These are phyloP conservation scores for Simplicillium aogashimaense DNA, from an alignment of 2,329 filamentous ascomycete genomes.

Conservation along the genomic window DNA sequence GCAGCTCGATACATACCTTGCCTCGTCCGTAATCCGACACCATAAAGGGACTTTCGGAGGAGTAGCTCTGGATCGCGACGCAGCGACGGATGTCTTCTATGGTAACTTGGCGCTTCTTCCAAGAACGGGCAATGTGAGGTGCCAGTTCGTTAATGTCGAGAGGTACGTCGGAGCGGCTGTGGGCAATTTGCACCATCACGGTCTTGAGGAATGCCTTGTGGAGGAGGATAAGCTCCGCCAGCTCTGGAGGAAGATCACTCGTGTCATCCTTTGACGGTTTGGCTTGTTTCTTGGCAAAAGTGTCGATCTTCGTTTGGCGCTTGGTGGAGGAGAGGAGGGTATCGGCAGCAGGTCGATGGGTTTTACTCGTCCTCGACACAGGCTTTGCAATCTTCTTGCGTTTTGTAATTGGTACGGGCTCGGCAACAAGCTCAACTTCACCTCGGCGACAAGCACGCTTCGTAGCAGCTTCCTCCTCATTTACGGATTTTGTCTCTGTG, in stretches of 20 bases:
- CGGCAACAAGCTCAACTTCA: constrained; percentile 7
- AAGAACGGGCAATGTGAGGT: constrained; percentile 54
- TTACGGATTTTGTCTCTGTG: constrained; percentile 1
- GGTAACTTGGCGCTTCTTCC: constrained; percentile 61
- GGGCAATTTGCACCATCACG: constrained; percentile 57
- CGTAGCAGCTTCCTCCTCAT: constrained; percentile 15
- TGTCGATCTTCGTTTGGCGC: too few relatives aligned
- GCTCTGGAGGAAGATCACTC: constrained; percentile 35
- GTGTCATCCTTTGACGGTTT: too few relatives aligned
- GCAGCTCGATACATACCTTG: constrained; percentile 50
- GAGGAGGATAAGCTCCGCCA: constrained; percentile 51
- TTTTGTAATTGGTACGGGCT: too few relatives aligned
- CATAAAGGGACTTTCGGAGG: constrained; percentile 26
- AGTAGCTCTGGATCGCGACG: constrained; percentile 41
- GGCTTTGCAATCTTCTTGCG: too few relatives aligned
- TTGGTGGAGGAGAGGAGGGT: too few relatives aligned
- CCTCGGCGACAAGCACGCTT: constrained; percentile 19
- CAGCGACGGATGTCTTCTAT: constrained; percentile 56
- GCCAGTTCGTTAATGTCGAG: constrained; percentile 53
- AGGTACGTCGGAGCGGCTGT: constrained; percentile 53
- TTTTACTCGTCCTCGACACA: too few relatives aligned
- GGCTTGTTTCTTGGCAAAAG: too few relatives aligned
- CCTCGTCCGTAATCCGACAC: constrained; percentile 42
- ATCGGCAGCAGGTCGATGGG: too few relatives aligned
- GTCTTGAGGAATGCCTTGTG: constrained; percentile 60